Conservation (phyloP, 2,329 filamentous ascomycete genomes). For the Paraconiothyrium brasiliense region DNA sequence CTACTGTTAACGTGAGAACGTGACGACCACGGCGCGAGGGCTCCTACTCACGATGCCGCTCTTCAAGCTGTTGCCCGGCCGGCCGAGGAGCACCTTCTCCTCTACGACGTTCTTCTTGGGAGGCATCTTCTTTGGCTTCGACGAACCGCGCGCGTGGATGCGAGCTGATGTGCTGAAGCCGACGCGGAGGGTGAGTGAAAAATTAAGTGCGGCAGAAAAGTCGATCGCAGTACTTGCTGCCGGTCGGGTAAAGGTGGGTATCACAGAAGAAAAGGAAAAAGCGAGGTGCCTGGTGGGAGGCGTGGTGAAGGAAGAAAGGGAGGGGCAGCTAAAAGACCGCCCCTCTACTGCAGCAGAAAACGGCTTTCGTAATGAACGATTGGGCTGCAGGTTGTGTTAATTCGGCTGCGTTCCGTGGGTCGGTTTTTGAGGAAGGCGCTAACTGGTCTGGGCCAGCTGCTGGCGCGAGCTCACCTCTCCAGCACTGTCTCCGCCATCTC, state of each 20-base stretch:
- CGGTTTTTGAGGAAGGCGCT: conserved; percentile 8
- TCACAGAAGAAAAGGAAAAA: conserved; percentile 59
- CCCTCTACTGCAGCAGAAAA: conserved; percentile 30
- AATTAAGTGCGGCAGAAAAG: conserved; percentile 51
- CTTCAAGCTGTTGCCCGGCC: conserved; percentile 98
- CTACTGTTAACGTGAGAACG: conserved; percentile 55
- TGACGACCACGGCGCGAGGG: conserved; percentile 45
- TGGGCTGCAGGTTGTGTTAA: conserved; percentile 7
- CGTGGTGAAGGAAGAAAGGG: conserved; percentile 35
- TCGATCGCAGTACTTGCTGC: conserved; percentile 60
- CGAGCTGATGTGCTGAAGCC: conserved; percentile 55
- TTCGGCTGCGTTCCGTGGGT: conserved; percentile 7
- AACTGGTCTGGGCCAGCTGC: background rate
- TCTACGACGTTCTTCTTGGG: conserved; percentile 92
- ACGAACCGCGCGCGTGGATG: conserved; percentile 62
- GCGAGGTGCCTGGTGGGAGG: conserved; percentile 52
- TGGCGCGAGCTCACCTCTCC: conserved; percentile 4
- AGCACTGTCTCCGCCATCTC: background rate
- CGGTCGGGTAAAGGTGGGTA: conserved; percentile 61
- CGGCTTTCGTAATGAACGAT: conserved; percentile 10
- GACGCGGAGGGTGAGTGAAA: conserved; percentile 51
- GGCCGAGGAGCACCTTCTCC: conserved; percentile 95
- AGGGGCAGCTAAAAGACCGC: conserved; percentile 43
- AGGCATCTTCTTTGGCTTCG: conserved; percentile 80
- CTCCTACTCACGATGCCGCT: conserved; percentile 92